phyloP scores from a whole-genome alignment of 164 flowering plant species.

The Magnolia kwangsiensis region DNA sequence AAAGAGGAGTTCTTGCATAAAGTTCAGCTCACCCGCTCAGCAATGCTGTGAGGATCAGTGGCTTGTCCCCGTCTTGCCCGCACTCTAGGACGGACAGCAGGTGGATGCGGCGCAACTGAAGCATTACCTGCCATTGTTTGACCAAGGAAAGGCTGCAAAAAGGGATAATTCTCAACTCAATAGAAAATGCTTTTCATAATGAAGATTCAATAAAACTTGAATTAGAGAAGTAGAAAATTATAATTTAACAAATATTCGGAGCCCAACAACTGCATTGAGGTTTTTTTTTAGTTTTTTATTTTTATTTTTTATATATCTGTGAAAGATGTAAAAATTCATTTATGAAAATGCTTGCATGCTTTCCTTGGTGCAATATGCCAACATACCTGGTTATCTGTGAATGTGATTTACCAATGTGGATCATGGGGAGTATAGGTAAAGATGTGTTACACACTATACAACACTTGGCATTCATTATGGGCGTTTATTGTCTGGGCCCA shows the following conservation, averaged over 20 bases:
- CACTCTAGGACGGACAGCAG: slow-evolving; percentile 54
- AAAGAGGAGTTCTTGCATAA: neutral
- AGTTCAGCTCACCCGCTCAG: slow-evolving; percentile 35
- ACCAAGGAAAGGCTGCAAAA: slow-evolving; percentile 61
- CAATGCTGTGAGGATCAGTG: slow-evolving; percentile 51
- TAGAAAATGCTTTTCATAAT: neutral
- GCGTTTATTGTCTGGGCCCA: neutral
- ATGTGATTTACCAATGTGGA: neutral
- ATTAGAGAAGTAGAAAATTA: neutral
- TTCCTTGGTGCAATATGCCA: neutral
- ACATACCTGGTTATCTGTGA: neutral
- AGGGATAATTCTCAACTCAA: neutral
- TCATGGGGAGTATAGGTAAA: neutral
- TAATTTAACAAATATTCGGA: neutral
- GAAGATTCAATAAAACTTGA: neutral
- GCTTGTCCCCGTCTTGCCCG: slow-evolving; percentile 51
- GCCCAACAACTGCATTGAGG: neutral
- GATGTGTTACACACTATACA: neutral
- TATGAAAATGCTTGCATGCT: too few species aligned
- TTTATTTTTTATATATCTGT: neutral
- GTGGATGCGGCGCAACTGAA: slow-evolving; percentile 65
- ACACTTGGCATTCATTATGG: neutral
- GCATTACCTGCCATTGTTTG: slow-evolving; percentile 55
- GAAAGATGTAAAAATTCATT: neutral
- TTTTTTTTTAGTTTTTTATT: too few species aligned